Percentiles rank a stretch among this genome's conserved stretches.
These are phyloP conservation scores for Phytophthora capsici DNA, from an alignment of 352 stramenopile species.

Conservation along the genomic window DNA sequence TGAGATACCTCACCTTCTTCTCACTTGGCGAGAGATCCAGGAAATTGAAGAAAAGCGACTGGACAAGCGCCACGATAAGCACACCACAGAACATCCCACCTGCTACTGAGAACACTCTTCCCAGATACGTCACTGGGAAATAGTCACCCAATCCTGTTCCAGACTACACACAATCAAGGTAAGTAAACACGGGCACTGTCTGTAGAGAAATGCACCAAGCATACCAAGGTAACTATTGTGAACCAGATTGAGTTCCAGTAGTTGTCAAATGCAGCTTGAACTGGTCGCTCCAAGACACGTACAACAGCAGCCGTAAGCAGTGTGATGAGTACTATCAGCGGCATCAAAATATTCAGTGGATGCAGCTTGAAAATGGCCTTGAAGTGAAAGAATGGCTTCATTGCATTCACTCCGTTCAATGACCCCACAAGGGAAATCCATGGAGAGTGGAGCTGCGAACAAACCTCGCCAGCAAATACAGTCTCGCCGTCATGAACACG, in stretches of 20 bases:
- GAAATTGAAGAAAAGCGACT: slow-evolving; percentile 82
- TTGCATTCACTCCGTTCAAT: slow-evolving; percentile 78
- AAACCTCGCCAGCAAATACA: slow-evolving; percentile 76
- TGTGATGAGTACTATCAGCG: slow-evolving; percentile 58
- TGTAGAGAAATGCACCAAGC: slow-evolving; percentile 2
- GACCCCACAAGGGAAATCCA: slow-evolving; percentile 78
- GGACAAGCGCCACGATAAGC: slow-evolving; percentile 71
- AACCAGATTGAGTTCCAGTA: slow-evolving; percentile 82
- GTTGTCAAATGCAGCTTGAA: slow-evolving; percentile 67
- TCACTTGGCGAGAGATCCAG: slow-evolving; percentile 70
- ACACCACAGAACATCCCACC: slow-evolving; percentile 79
- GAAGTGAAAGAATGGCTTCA: slow-evolving; percentile 84
- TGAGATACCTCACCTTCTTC: slow-evolving; percentile 68
- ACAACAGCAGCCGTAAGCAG: slow-evolving; percentile 74
- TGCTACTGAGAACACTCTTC: slow-evolving; percentile 57
- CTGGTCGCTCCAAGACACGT: slow-evolving; percentile 71
- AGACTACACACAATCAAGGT: slow-evolving; percentile 39
- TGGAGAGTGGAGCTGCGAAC: slow-evolving; percentile 80
- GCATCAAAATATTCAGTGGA: slow-evolving; percentile 66
- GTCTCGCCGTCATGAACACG: slow-evolving; percentile 68
- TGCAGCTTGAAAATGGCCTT: slow-evolving; percentile 80
- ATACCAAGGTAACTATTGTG: slow-evolving; percentile 71
- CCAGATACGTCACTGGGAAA: slow-evolving; percentile 72
- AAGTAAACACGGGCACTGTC: background rate
- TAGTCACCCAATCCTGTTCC: slow-evolving; percentile 78